These are phyloP conservation scores for Rubia yunnanensis DNA, from an alignment of 257 asterid species.

Conservation along the genomic window DNA sequence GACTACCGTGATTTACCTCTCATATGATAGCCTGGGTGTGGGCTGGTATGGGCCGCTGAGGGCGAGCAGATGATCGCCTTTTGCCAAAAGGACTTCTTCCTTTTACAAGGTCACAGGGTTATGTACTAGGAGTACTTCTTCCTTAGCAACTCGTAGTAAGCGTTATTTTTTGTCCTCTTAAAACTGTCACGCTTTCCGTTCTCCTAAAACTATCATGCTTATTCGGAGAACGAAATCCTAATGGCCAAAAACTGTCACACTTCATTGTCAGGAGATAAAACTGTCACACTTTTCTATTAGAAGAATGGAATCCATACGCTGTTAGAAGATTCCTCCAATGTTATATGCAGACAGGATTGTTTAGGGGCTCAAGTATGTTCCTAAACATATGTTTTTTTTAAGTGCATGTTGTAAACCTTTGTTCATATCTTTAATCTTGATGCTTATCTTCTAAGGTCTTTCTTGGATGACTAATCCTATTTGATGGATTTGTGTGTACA, in stretches of 20 bases:
- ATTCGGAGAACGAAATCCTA: too few relatives aligned
- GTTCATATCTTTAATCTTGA: not conserved
- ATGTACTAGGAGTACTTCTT: not conserved
- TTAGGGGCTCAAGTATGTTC: conserved; percentile 20
- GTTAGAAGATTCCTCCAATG: conserved; percentile 27
- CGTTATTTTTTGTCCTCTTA: not conserved
- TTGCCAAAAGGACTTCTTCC: too few relatives aligned
- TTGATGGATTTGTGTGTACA: conserved; percentile 8
- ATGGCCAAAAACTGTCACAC: too few relatives aligned
- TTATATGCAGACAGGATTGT: conserved; percentile 29
- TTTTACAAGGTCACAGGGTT: not conserved
- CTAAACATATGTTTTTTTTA: conserved; percentile 24
- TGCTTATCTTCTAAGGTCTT: conserved; percentile 16
- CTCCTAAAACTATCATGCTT: too few relatives aligned
- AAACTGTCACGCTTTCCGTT: too few relatives aligned
- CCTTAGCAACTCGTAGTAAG: not conserved
- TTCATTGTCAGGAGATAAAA: too few relatives aligned
- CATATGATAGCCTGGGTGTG: too few relatives aligned
- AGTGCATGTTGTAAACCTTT: conserved; percentile 10
- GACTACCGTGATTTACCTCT: too few relatives aligned
- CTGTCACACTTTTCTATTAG: not conserved
- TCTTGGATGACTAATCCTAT: not conserved
- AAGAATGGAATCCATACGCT: not conserved
- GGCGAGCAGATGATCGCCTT: too few relatives aligned
- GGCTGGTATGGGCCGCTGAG: too few relatives aligned